Evolutionary conservation across 371 early-diverging fungal genomes (phyloP).

Genomic region (Mortierella polycephala): DNA sequence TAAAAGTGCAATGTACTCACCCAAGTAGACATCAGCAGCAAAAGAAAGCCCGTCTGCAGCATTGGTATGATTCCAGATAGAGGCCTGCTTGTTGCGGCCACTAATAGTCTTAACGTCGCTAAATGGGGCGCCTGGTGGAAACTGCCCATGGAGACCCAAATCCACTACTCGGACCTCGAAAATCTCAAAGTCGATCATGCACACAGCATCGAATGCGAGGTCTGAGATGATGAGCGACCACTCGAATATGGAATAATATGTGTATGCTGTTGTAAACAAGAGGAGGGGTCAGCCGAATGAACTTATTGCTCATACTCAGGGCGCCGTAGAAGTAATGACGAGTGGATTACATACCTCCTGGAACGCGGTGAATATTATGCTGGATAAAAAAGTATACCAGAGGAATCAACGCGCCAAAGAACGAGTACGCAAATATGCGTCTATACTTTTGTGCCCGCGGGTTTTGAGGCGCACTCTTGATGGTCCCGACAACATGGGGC

Average conservation of each 20-base stretch:
- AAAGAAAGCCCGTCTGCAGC: slow-evolving; percentile 40
- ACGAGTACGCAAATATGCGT: slow-evolving; percentile 58
- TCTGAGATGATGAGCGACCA: slow-evolving; percentile 86
- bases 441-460: slow-evolving; percentile 33
- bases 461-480: slow-evolving; percentile 51
- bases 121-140: neutral
- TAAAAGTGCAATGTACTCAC: no score
- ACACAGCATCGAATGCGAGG: slow-evolving; percentile 80
- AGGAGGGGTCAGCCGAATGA: no score
- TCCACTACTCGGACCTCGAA: slow-evolving; percentile 66
- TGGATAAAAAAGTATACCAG: slow-evolving; percentile 83
- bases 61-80: slow-evolving; percentile 11
- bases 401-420: slow-evolving; percentile 77
- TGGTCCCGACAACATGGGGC: slow-evolving; percentile 77
- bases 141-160: slow-evolving; percentile 21
- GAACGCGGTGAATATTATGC: slow-evolving; percentile 78
- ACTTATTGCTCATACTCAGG: neutral
- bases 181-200: slow-evolving; percentile 74
- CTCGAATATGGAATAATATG: slow-evolving; percentile 86
- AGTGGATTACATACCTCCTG: slow-evolving; percentile 57
- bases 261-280: slow-evolving; percentile 70
- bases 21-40: slow-evolving; percentile 67
- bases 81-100: slow-evolving; percentile 5
- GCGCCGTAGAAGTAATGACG: no score
- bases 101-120: slow-evolving; percentile 23